These are phyloP conservation scores for Leishmania tarentolae DNA, from an alignment of 208 protist species.

Conservation along the genomic window DNA sequence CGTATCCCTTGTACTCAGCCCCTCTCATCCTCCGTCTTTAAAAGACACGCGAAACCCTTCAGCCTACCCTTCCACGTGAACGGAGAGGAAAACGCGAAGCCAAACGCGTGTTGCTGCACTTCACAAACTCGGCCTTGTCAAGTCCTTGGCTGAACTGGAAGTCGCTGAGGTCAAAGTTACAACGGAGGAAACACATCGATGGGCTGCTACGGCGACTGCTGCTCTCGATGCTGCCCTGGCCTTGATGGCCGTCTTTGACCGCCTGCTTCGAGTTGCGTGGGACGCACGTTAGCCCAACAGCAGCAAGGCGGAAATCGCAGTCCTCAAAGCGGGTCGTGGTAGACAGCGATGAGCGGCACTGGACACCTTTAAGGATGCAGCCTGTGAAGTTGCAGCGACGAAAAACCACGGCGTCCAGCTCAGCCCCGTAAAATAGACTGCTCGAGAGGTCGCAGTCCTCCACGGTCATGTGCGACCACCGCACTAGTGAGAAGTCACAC, in stretches of 20 bases:
- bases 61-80: slow-evolving; percentile 6
- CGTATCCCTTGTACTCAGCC: background rate
- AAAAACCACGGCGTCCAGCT: slow-evolving; percentile 47
- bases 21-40: background rate
- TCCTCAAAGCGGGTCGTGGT: slow-evolving; percentile 42
- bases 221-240: background rate
- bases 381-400: slow-evolving; percentile 63
- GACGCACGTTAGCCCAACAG: slow-evolving; percentile 33
- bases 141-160: slow-evolving; percentile 56
- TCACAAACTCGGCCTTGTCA: slow-evolving; percentile 30
- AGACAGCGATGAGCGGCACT: slow-evolving; percentile 5
- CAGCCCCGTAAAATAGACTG: slow-evolving; percentile 52
- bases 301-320: slow-evolving; percentile 61
- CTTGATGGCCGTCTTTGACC: background rate
- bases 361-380: slow-evolving; percentile 45
- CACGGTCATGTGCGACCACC: slow-evolving; percentile 40
- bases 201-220: background rate
- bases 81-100: slow-evolving; percentile 54
- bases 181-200: slow-evolving; percentile 45
- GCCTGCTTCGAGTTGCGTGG: background rate
- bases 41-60: background rate
- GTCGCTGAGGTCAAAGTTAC: slow-evolving; percentile 72
- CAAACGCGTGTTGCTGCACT: slow-evolving; percentile 59
- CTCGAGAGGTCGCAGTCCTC: slow-evolving; percentile 61
- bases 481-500: slow-evolving; percentile 60